A percentile compares a stretch with the other conserved stretches of the same genome.
Conservation (phyloP, 2,329 filamentous ascomycete species). For the Taxawa tesnikishii region DNA sequence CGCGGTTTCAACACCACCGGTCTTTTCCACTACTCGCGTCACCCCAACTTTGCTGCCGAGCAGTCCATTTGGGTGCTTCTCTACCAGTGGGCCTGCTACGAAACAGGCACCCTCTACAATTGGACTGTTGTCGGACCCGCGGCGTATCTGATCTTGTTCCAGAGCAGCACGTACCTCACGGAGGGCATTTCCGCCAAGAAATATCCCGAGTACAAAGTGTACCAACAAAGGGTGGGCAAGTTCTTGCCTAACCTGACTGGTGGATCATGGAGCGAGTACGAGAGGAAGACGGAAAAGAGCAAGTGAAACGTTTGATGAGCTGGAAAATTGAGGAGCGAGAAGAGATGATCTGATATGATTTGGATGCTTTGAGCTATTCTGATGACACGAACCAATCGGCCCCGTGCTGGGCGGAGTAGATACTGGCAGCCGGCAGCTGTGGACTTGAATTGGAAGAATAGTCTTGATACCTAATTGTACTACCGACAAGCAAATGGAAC, state of each 20-base stretch:
- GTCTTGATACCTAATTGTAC: no score
- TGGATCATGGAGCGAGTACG: constrained; percentile 19
- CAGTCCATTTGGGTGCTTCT: constrained; percentile 80
- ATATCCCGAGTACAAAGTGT: constrained; percentile 77
- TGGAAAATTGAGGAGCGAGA: no score
- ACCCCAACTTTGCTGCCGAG: constrained; percentile 91
- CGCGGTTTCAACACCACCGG: constrained; percentile 79
- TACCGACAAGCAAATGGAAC: no score
- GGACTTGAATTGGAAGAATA: no score
- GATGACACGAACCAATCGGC: no score
- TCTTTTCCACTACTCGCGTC: constrained; percentile 76
- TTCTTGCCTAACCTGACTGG: constrained; percentile 54
- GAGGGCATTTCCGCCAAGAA: constrained; percentile 70
- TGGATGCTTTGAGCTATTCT: no score
- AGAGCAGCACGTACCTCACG: constrained; percentile 78
- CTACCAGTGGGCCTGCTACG: constrained; percentile 78
- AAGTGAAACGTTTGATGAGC: no score
- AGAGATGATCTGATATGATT: no score
- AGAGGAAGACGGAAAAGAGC: constrained; percentile 10
- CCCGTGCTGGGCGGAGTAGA: no score
- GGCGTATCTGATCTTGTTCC: constrained; percentile 68
- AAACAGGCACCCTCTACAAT: constrained; percentile 57
- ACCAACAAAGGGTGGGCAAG: constrained; percentile 70
- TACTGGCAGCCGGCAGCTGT: no score
- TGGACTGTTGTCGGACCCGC: constrained; percentile 65